Conservation (phyloP, 305 asterid species). For the Plantago lanceolata region DNA sequence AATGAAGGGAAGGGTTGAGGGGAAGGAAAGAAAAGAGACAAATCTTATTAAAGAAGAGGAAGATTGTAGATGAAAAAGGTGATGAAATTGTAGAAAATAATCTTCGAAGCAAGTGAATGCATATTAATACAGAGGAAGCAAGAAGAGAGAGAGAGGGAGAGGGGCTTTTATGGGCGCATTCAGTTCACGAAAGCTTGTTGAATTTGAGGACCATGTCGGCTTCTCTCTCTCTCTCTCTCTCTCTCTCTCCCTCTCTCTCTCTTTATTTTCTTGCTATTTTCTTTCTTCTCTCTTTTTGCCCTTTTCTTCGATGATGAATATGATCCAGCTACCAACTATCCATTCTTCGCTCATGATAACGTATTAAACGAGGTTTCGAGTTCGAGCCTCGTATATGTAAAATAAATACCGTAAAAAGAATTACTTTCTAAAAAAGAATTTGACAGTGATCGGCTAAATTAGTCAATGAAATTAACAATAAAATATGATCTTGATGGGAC, state of each 20-base stretch:
- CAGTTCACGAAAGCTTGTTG: conserved; percentile 24
- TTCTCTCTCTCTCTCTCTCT: background rate
- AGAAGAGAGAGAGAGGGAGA: conserved; percentile 2
- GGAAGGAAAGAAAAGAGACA: conserved; percentile 10
- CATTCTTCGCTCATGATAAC: no score
- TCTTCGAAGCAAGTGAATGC: conserved; percentile 29
- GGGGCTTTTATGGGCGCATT: conserved; percentile 39
- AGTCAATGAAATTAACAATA: no score
- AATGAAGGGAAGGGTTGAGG: conserved; percentile 17
- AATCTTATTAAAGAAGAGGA: conserved; percentile 24
- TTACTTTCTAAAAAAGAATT: no score
- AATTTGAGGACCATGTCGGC: conserved; percentile 31
- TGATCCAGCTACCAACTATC: no score
- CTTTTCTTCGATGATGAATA: no score
- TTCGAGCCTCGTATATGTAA: no score
- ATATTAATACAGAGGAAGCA: conserved; percentile 26
- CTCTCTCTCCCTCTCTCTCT: background rate
- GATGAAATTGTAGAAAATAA: conserved; percentile 30
- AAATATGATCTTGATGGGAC: no score
- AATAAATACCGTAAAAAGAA: no score
- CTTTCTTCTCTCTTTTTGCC: no score
- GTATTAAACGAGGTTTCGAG: no score
- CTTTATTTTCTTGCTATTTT: background rate
- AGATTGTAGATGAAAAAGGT: conserved; percentile 27
- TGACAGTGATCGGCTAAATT: no score